These are phyloP conservation scores for Tetrastigma voinierianum DNA, from an alignment of 164 flowering plant genomes.

Conservation along the genomic window DNA sequence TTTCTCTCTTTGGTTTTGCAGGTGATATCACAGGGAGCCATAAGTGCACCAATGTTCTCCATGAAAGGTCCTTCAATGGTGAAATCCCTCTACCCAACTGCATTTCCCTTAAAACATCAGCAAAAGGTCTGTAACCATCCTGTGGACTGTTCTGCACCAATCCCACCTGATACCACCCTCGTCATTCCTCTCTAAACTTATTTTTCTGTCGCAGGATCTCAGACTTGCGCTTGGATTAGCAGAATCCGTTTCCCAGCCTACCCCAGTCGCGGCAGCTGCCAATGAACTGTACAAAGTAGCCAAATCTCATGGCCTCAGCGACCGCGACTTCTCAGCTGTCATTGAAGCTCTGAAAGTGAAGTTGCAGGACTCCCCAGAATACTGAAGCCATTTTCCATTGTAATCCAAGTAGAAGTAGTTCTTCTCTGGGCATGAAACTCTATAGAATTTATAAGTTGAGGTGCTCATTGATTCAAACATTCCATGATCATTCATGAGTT, in stretches of 20 bases:
- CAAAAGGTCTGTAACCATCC: constrained; percentile 65
- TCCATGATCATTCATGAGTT: too few species aligned
- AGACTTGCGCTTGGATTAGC: constrained; percentile 78
- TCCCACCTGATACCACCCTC: too few species aligned
- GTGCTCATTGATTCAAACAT: too few species aligned
- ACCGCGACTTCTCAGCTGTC: constrained; percentile 88
- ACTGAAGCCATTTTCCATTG: not conserved
- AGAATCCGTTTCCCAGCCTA: constrained; percentile 75
- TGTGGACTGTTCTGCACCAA: not conserved
- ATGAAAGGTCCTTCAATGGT: constrained; percentile 91
- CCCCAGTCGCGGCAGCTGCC: constrained; percentile 92
- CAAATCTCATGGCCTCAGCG: constrained; percentile 72
- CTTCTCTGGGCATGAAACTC: too few species aligned
- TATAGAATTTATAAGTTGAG: too few species aligned
- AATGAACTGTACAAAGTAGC: constrained; percentile 93
- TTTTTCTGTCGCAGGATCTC: constrained; percentile 48
- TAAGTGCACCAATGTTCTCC: constrained; percentile 91
- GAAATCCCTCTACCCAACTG: constrained; percentile 75
- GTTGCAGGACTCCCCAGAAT: constrained; percentile 13
- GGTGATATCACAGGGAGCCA: constrained; percentile 93
- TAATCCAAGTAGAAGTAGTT: too few species aligned
- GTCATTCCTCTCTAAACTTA: too few species aligned
- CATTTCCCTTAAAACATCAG: constrained; percentile 93
- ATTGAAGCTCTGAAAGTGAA: constrained; percentile 75
- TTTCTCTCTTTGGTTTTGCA: constrained; percentile 21